Evolutionary conservation across 2,329 filamentous ascomycete species (phyloP).

Genomic region (Tolypocladium sp.): DNA sequence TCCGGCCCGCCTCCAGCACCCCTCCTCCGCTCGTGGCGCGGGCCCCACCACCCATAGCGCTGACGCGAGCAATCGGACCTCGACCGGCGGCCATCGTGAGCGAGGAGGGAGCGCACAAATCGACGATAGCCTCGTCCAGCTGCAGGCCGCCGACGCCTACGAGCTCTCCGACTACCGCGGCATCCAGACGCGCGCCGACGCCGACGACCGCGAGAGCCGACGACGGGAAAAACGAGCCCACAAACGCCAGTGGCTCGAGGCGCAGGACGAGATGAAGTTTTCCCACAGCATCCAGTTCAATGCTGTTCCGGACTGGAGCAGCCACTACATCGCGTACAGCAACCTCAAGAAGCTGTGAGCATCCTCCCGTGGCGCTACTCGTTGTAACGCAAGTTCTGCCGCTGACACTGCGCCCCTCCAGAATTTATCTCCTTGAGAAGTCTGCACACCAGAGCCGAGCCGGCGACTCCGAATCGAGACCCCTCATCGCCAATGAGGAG

Average conservation of each 20-base stretch:
- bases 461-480: constrained; percentile 74
- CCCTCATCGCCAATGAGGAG: constrained; percentile 65
- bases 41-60: constrained; percentile 10
- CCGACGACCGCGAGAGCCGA: constrained; percentile 21
- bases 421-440: constrained; percentile 93
- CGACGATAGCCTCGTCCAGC: constrained; percentile 2
- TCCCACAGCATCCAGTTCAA: constrained; percentile 99
- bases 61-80: constrained; percentile 10
- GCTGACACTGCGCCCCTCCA: constrained; percentile 24
- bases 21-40: constrained; percentile 28
- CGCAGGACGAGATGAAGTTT: constrained; percentile 94
- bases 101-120: constrained; percentile 25
- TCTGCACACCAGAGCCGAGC: constrained; percentile 54
- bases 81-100: constrained; percentile 15
- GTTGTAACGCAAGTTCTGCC: not conserved
- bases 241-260: constrained; percentile 63
- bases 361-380: not conserved
- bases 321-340: constrained; percentile 95
- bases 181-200: constrained; percentile 17
- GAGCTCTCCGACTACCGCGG: constrained; percentile 33
- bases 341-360: constrained; percentile 95
- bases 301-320: constrained; percentile 98
- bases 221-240: constrained; percentile 38
- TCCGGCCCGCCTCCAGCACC: constrained; percentile 17
- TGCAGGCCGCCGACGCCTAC: constrained; percentile 17